Evolutionary conservation across 176 grass and related monocot genomes (phyloP).

Genomic region (Oryza punctata): DNA sequence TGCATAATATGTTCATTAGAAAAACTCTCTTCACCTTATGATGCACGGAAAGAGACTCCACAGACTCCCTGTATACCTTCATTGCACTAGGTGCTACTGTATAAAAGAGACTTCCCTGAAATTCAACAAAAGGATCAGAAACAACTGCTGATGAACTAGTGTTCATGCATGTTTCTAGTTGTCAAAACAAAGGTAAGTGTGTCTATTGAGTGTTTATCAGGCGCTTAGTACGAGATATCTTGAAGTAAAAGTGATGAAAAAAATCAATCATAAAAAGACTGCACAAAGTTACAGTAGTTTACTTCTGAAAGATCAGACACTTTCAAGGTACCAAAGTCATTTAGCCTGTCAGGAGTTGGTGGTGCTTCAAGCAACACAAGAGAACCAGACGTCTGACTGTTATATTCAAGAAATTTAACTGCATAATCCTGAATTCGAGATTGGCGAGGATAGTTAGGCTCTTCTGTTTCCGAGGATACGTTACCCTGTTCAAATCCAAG

Average conservation of each 20-base stretch:
- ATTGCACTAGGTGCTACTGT: slow-evolving; percentile 68
- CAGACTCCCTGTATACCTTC: slow-evolving; percentile 81
- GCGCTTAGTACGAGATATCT: neutral
- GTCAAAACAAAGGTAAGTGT: slow-evolving; percentile 12
- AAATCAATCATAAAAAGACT: slow-evolving; percentile 32
- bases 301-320: slow-evolving; percentile 77
- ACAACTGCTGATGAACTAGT: neutral
- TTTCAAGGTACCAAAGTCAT: slow-evolving; percentile 73
- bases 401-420: slow-evolving; percentile 76
- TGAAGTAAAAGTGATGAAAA: slow-evolving; percentile 3
- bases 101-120: slow-evolving; percentile 89
- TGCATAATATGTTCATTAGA: slow-evolving; percentile 14
- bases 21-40: slow-evolving; percentile 66
- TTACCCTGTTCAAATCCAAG: slow-evolving; percentile 44
- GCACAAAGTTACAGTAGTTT: slow-evolving; percentile 28
- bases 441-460: slow-evolving; percentile 14
- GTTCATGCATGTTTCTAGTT: slow-evolving; percentile 21
- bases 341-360: slow-evolving; percentile 74
- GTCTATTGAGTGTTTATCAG: slow-evolving; percentile 14
- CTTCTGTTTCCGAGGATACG: slow-evolving; percentile 21
- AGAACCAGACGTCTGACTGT: slow-evolving; percentile 46
- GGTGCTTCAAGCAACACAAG: slow-evolving; percentile 68
- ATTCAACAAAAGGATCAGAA: slow-evolving; percentile 39
- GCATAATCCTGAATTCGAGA: slow-evolving; percentile 77
- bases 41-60: slow-evolving; percentile 71